phyloP scores from a whole-genome alignment of 2,329 filamentous ascomycete species.

The Sclerotinia borealis region DNA sequence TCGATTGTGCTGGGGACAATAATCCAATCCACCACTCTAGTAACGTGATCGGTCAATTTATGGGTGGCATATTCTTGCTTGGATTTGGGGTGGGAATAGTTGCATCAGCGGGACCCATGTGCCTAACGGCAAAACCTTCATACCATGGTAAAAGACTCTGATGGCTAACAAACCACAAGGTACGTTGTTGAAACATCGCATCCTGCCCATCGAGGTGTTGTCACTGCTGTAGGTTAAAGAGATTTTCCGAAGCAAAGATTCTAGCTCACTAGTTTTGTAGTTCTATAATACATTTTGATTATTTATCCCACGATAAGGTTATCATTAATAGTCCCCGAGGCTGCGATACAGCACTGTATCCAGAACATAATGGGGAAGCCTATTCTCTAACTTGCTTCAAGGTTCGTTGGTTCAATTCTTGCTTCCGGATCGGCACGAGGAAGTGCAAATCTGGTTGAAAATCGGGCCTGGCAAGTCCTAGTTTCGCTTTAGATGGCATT shows the following conservation, averaged over 20 bases:
- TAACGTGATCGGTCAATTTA: slow-evolving; percentile 36
- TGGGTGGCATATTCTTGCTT: slow-evolving; percentile 52
- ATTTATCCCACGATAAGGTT: neutral
- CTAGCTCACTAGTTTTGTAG: neutral
- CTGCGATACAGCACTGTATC: rapidly evolving
- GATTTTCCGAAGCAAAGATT: neutral
- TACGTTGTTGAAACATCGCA: slow-evolving; percentile 19
- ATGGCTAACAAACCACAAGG: neutral
- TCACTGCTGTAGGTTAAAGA: slow-evolving; percentile 26
- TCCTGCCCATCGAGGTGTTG: slow-evolving; percentile 39
- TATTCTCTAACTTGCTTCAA: slow-evolving; percentile 22
- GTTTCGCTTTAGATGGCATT: slow-evolving; percentile 48
- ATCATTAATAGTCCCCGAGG: neutral
- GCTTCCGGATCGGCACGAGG: slow-evolving; percentile 49
- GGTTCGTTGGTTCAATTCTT: slow-evolving; percentile 47
- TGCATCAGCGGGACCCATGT: slow-evolving; percentile 40
- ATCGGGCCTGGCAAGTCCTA: slow-evolving; percentile 42
- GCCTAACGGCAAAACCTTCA: slow-evolving; percentile 34
- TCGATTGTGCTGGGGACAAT: slow-evolving; percentile 41
- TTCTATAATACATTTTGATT: slow-evolving; percentile 30
- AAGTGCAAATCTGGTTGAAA: slow-evolving; percentile 36
- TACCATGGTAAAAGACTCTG: neutral
- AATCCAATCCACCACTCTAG: slow-evolving; percentile 36
- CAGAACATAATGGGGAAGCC: too few relatives aligned
- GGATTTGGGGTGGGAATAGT: slow-evolving; percentile 48